Conservation (phyloP, 2,329 filamentous ascomycete species). For the Corynespora cassiicola region DNA sequence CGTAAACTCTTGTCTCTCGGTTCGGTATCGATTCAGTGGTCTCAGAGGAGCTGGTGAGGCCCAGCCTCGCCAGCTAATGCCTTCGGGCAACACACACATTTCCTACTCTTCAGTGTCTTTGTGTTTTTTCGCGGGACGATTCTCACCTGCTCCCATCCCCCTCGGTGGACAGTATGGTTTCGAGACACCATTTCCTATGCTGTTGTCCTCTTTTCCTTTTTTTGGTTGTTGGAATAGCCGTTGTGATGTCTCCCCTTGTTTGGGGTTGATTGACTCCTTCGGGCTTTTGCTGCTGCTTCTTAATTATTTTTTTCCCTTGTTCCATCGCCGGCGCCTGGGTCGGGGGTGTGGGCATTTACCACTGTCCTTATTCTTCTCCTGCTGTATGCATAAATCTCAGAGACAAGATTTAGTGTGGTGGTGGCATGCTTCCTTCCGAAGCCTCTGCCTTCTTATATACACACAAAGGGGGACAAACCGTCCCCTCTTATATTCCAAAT, state of each 20-base stretch:
- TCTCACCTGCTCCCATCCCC: slow-evolving; percentile 7
- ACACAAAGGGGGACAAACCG: too few relatives aligned
- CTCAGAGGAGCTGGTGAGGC: slow-evolving; percentile 46
- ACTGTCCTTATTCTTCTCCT: too few relatives aligned
- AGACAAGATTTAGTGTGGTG: too few relatives aligned
- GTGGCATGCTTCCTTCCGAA: too few relatives aligned
- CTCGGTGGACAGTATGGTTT: slow-evolving; percentile 6
- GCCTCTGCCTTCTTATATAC: too few relatives aligned
- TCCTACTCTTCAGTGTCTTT: slow-evolving; percentile 15
- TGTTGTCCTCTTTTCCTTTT: slow-evolving; percentile 2
- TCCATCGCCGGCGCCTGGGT: too few relatives aligned
- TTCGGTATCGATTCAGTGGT: slow-evolving; percentile 34
- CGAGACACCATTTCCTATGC: slow-evolving; percentile 10
- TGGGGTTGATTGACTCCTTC: slow-evolving; percentile 46
- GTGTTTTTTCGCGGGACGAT: slow-evolving; percentile 4
- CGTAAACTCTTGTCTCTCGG: slow-evolving; percentile 37
- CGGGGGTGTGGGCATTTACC: too few relatives aligned
- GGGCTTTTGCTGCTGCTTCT: too few relatives aligned
- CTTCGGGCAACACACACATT: slow-evolving; percentile 36
- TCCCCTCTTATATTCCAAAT: too few relatives aligned
- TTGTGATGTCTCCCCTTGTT: slow-evolving; percentile 43
- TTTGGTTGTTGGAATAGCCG: slow-evolving; percentile 14
- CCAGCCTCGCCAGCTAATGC: slow-evolving; percentile 23
- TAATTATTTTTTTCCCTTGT: too few relatives aligned
- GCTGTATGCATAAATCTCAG: too few relatives aligned